Percentiles rank a stretch among this genome's conserved stretches.
These are phyloP conservation scores for Hypomontagnella monticulosa DNA, from an alignment of 495 filamentous ascomycete species.

Conservation along the genomic window DNA sequence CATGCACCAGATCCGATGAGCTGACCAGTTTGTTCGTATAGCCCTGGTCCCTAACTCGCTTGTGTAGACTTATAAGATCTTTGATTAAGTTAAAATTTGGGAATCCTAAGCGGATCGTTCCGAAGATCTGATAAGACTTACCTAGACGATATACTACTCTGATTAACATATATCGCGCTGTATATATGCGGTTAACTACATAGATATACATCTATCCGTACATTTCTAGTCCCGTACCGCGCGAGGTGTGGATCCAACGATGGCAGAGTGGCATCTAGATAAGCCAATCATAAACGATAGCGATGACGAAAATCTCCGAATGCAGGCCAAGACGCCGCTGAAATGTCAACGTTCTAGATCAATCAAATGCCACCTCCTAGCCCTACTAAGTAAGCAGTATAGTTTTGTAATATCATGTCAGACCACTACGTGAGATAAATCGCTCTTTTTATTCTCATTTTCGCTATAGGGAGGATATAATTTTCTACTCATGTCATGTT, in stretches of 20 bases:
- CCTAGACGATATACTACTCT: neutral
- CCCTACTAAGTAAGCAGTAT: neutral
- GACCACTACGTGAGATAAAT: neutral
- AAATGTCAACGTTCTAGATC: slow-evolving; percentile 6
- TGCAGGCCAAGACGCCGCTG: slow-evolving; percentile 25
- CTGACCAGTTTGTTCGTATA: too few relatives aligned
- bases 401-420: neutral
- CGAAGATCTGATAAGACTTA: slow-evolving; percentile 7
- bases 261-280: slow-evolving; percentile 32
- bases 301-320: slow-evolving; percentile 35
- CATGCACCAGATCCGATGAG: too few relatives aligned
- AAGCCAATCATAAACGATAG: slow-evolving; percentile 27
- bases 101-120: neutral
- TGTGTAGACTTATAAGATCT: too few relatives aligned
- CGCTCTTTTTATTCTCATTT: neutral
- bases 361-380: neutral
- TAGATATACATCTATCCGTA: neutral
- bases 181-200: neutral
- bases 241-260: neutral
- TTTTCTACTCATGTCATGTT: slow-evolving; percentile 15
- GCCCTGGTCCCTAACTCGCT: too few relatives aligned
- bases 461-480: neutral
- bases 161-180: neutral
- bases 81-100: too few relatives aligned
- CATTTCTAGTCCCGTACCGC: neutral